Evolutionary conservation across 305 asterid species (phyloP), one percentile per base, ranked within the genome.

Genomic region (Salvia sclarea): DNA sequence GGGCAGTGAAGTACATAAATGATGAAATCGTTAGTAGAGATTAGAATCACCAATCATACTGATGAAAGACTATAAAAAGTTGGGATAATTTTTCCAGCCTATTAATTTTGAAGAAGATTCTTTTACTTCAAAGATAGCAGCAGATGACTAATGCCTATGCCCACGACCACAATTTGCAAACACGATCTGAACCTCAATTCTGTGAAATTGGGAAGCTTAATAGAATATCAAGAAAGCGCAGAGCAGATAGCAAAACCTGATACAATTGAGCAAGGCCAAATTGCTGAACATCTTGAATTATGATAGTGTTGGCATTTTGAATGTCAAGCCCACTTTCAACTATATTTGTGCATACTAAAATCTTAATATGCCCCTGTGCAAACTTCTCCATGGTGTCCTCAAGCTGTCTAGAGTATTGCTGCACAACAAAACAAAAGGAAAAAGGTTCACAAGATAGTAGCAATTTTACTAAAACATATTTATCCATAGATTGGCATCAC

Each of bases 251-350:
- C 28, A 72, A 77, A 73, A 93, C 98, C 97, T 93, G 98, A 84
- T 93, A 93, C 84, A 93, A 61, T 64, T 93, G 98, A 35, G 98
- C 98, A 69, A 93, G 98, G 69, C 98, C 98, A 76, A 93, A 93
- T 77, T 84, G 96, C 75, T 93, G 97, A 78, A 91, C 91, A 75
- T 93, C 98, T 77, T 93, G 98, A 82, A 93, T 80, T 75, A 91
- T 77, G 75, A 93, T 93, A 52, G 98, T 87, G 83, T 93, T 93
- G n/a, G 97, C 96, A 57, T 93, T 91, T 84, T 93, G 98, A 72
- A 93, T 93, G 77, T 93, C 97, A 66, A 93, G 96, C 80, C 98
- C 98, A 76, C 98, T 93, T 80, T 93, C 98, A 75, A 93, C 98
- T 73, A 93, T 90, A 71, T 93, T 93, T 64, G 98, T 93, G 88